These are phyloP conservation scores for Fragilaria crotonensis DNA, from an alignment of 108 stramenopile species.

Conservation along the genomic window DNA sequence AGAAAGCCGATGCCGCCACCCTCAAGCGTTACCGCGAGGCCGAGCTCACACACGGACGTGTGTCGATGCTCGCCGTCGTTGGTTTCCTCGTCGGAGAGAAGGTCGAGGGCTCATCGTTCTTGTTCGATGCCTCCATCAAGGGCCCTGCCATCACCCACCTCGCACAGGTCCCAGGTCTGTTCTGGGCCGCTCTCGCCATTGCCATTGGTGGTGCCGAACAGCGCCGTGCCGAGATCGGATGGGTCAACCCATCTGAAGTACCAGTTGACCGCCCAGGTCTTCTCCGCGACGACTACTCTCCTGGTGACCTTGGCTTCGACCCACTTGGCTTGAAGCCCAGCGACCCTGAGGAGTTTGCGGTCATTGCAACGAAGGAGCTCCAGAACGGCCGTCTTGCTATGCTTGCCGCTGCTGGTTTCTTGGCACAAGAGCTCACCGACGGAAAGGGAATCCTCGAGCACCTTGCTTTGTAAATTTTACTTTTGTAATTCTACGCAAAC, in stretches of 20 bases:
- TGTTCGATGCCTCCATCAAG: slow-evolving; percentile 50
- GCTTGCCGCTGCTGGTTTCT: slow-evolving; percentile 52
- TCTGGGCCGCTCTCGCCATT: slow-evolving; percentile 24
- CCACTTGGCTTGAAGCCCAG: slow-evolving; percentile 64
- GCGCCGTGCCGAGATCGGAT: slow-evolving; percentile 55
- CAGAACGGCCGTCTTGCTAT: slow-evolving; percentile 79
- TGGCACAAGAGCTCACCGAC: slow-evolving; percentile 74
- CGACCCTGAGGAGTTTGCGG: slow-evolving; percentile 39
- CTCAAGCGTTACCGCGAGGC: slow-evolving; percentile 77
- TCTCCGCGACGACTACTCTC: slow-evolving; percentile 55
- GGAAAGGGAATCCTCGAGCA: slow-evolving; percentile 74
- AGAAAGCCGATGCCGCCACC: slow-evolving; percentile 44
- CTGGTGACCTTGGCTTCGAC: slow-evolving; percentile 75
- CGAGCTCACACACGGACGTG: slow-evolving; percentile 66
- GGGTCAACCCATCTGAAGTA: slow-evolving; percentile 55
- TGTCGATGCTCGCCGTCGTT: slow-evolving; percentile 55
- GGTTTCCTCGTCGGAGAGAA: slow-evolving; percentile 60
- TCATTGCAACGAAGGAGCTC: slow-evolving; percentile 77
- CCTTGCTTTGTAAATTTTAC: too few species aligned
- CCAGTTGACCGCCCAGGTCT: slow-evolving; percentile 47
- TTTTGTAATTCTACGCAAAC: too few species aligned
- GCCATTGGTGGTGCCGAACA: slow-evolving; percentile 56
- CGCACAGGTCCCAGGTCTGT: slow-evolving; percentile 41
- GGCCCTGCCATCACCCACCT: slow-evolving; percentile 80
- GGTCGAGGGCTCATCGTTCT: slow-evolving; percentile 52